Evolutionary conservation across 139 green algal species (phyloP).

Genomic region (Tetradesmus lagerheimii): DNA sequence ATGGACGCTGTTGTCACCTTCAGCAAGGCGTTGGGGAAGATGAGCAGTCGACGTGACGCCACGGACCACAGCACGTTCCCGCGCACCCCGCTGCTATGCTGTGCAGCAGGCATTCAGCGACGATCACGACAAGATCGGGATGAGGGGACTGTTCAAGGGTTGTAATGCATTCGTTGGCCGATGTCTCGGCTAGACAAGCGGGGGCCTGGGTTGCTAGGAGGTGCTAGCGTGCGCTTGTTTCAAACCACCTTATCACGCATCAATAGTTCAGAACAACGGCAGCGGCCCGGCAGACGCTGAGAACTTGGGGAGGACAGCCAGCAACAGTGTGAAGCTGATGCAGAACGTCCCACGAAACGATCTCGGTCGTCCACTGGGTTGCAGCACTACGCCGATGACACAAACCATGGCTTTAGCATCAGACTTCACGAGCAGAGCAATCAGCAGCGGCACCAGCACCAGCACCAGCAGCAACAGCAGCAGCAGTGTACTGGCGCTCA

Average conservation of each 20-base stretch:
- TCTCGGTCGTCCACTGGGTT: not conserved
- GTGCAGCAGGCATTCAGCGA: not conserved
- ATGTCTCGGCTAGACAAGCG: not conserved
- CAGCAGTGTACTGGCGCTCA: not conserved
- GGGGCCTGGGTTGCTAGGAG: not conserved
- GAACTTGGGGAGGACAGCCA: not conserved
- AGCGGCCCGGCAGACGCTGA: not conserved
- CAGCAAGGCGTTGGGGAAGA: not conserved
- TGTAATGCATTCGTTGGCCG: not conserved
- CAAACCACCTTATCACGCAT: not conserved
- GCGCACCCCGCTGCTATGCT: not conserved
- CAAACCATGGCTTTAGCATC: not conserved
- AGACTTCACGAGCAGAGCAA: no score
- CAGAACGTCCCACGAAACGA: not conserved
- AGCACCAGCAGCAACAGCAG: not conserved
- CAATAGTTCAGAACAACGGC: not conserved
- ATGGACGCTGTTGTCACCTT: not conserved
- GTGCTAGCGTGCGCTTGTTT: not conserved
- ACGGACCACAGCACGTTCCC: not conserved
- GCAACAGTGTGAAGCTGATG: not conserved
- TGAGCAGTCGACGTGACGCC: not conserved
- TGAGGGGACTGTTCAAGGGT: no score
- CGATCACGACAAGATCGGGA: not conserved
- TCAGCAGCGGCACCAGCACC: not conserved
- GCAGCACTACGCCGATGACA: not conserved